Evolutionary conservation across 1,284 basidiomycete genomes (phyloP).

Genomic region (Anthracocystis setariae): DNA sequence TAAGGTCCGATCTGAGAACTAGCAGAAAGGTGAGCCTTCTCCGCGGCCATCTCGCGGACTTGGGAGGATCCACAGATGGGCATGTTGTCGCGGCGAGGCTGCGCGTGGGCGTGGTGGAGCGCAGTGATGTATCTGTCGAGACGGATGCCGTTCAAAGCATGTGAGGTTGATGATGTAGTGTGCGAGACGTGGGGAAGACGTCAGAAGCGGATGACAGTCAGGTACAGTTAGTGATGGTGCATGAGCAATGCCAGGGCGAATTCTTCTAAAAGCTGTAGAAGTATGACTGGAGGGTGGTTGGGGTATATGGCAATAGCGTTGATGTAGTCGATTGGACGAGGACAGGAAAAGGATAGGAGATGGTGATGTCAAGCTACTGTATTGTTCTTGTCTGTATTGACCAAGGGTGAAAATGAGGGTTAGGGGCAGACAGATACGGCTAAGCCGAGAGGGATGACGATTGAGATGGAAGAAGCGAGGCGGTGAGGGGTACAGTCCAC

Average conservation of each 20-base stretch:
- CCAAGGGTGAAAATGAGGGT: neutral
- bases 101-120: neutral
- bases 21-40: constrained; percentile 45
- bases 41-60: constrained; percentile 22
- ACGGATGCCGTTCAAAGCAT: neutral
- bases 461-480: neutral
- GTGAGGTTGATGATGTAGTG: neutral
- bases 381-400: neutral
- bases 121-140: neutral
- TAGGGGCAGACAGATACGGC: neutral
- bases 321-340: neutral
- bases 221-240: too few relatives aligned
- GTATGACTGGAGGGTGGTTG: neutral
- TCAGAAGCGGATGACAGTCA: too few relatives aligned
- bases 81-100: constrained; percentile 11
- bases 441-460: neutral
- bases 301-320: neutral
- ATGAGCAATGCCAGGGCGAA: too few relatives aligned
- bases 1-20: constrained; percentile 35
- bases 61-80: constrained; percentile 44
- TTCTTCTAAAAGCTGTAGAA: too few relatives aligned
- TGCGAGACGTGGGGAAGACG: neutral
- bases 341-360: too few relatives aligned
- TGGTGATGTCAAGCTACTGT: neutral
- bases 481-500: neutral